Conservation (phyloP, 208 protist genomes). For the Acanthamoeba rhysodes region DNA sequence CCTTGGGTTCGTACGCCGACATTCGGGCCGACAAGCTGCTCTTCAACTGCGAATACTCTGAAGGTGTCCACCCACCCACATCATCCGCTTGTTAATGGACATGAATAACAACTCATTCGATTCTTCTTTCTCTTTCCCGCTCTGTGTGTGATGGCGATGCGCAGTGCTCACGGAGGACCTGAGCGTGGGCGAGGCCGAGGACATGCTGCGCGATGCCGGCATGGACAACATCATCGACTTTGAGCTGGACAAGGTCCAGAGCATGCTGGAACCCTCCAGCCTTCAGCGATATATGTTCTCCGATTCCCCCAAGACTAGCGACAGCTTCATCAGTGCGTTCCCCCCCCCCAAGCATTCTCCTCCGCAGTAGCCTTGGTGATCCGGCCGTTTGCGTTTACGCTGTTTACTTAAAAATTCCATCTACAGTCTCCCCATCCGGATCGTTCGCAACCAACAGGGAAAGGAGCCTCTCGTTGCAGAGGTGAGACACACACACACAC, state of each 20-base stretch:
- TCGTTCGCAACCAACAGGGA: too few relatives aligned
- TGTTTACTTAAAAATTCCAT: too few relatives aligned
- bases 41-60: not conserved
- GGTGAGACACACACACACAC: too few relatives aligned
- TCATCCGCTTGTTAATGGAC: too few relatives aligned
- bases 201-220: not conserved
- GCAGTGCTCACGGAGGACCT: not conserved
- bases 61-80: not conserved
- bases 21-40: not conserved
- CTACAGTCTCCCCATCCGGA: too few relatives aligned
- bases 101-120: too few relatives aligned
- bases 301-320: not conserved
- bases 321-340: not conserved
- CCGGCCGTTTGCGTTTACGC: too few relatives aligned
- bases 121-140: too few relatives aligned
- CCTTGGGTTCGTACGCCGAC: not conserved
- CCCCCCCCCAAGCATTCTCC: too few relatives aligned
- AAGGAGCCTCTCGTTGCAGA: too few relatives aligned
- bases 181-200: not conserved
- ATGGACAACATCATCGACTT: not conserved
- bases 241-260: not conserved
- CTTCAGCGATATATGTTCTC: not conserved
- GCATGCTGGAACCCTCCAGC: not conserved
- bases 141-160: too few relatives aligned
- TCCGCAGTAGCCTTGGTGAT: too few relatives aligned